Conservation (phyloP, 192 early-diverging fungal genomes). For the Linderina pennispora region DNA sequence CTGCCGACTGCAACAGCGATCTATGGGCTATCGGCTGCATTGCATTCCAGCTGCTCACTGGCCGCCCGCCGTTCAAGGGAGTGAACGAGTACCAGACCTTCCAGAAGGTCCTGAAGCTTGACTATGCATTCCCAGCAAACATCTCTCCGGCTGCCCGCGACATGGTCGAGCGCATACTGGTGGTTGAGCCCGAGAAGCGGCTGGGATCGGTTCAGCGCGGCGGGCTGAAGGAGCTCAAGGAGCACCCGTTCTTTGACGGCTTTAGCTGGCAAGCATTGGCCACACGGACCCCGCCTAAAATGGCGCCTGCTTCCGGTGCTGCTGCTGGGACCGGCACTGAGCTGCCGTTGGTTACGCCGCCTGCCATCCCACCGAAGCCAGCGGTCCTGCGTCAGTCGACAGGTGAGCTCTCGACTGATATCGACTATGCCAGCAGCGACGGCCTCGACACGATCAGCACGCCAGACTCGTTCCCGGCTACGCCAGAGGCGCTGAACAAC, state of each 20-base stretch:
- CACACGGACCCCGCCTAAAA: constrained; percentile 24
- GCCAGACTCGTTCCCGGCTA: constrained; percentile 27
- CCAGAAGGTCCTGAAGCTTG: constrained; percentile 86
- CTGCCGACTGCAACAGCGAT: constrained; percentile 71
- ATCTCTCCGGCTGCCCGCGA: constrained; percentile 65
- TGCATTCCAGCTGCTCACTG: constrained; percentile 84
- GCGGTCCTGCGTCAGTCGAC: constrained; percentile 25
- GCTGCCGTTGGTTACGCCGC: constrained; percentile 5
- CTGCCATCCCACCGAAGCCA: constrained; percentile 39
- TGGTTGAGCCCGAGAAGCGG: constrained; percentile 55
- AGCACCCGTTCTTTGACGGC: constrained; percentile 77
- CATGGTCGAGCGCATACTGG: constrained; percentile 73
- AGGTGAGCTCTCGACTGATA: background rate
- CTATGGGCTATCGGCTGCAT: constrained; percentile 88
- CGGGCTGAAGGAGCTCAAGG: constrained; percentile 56
- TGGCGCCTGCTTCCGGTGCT: constrained; percentile 13
- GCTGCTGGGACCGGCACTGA: constrained; percentile 1
- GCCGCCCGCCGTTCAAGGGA: constrained; percentile 91
- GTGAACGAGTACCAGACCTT: constrained; percentile 95
- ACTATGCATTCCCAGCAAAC: constrained; percentile 75
- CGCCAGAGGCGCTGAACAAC: constrained; percentile 14
- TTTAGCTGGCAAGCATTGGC: constrained; percentile 62
- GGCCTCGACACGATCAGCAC: constrained; percentile 35
- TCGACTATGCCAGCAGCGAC: constrained; percentile 28
- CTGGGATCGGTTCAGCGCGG: constrained; percentile 53